phyloP scores from a whole-genome alignment of 2,329 filamentous ascomycete species.

The Thyridium curvatum region DNA sequence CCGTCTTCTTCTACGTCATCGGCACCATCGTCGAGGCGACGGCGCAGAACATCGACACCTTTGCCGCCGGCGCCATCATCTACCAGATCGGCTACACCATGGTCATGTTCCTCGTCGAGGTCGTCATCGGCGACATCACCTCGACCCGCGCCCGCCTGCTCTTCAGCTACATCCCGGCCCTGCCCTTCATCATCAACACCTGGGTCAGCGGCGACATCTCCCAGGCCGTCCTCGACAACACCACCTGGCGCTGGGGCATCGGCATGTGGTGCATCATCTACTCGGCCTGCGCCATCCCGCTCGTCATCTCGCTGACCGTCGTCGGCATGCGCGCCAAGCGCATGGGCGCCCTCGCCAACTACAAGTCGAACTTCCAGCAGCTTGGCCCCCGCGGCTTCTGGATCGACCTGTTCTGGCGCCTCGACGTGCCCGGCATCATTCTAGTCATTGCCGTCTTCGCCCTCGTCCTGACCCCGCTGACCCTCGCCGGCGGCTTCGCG shows the following conservation, averaged over 20 bases:
- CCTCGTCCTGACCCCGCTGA: conserved; percentile 37
- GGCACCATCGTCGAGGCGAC: conserved; percentile 52
- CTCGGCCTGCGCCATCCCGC: conserved; percentile 48
- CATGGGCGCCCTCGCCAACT: conserved; percentile 35
- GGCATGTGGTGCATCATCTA: conserved; percentile 62
- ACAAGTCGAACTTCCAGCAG: conserved; percentile 23
- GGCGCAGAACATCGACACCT: conserved; percentile 40
- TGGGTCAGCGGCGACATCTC: conserved; percentile 57
- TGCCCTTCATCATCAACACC: conserved; percentile 57
- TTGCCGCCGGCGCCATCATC: conserved; percentile 50
- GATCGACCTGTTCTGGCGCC: conserved; percentile 37
- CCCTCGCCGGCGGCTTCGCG: conserved; percentile 35
- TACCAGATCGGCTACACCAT: conserved; percentile 61
- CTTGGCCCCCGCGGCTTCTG: conserved; percentile 23
- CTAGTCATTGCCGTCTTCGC: conserved; percentile 39
- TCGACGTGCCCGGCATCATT: conserved; percentile 38
- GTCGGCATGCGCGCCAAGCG: conserved; percentile 46
- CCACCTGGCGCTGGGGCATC: conserved; percentile 56
- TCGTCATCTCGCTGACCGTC: conserved; percentile 44
- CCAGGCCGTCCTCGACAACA: conserved; percentile 35
- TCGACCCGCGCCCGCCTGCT: conserved; percentile 56
- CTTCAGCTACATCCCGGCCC: conserved; percentile 57
- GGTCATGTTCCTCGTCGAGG: conserved; percentile 54
- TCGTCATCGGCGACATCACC: conserved; percentile 58
- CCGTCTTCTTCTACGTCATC: conserved; percentile 54